Conservation (phyloP, 2,329 filamentous ascomycete species). For the Neonectria coccinea region DNA sequence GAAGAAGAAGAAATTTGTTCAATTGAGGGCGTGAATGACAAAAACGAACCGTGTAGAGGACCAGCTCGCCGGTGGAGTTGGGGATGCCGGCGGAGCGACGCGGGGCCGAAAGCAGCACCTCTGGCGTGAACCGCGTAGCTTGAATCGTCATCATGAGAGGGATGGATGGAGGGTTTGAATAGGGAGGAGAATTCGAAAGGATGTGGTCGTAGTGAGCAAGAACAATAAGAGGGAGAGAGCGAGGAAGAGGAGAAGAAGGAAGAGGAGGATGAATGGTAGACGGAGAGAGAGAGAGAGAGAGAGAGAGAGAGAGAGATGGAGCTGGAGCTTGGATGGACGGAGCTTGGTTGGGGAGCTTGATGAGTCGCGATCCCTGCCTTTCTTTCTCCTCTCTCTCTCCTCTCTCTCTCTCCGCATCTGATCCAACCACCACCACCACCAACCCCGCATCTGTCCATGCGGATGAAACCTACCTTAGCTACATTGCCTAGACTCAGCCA, state of each 20-base stretch:
- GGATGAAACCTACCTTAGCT: background rate
- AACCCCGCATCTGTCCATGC: background rate
- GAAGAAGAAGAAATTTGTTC: background rate
- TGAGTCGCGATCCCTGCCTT: constrained; percentile 6
- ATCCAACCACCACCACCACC: background rate
- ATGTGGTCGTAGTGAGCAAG: background rate
- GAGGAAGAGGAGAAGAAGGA: background rate
- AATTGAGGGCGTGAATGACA: constrained; percentile 32
- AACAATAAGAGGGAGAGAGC: background rate
- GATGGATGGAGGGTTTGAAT: background rate
- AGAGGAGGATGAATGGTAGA: background rate
- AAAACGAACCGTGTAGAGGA: constrained; percentile 70
- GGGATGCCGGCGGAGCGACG: constrained; percentile 77
- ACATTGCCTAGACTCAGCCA: too few relatives aligned
- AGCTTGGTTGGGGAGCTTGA: background rate
- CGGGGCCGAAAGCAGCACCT: constrained; percentile 81
- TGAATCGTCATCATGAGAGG: constrained; percentile 72
- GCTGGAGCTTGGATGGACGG: background rate
- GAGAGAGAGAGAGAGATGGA: background rate
- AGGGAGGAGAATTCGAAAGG: background rate
- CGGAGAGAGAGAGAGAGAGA: background rate
- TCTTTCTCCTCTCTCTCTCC: background rate
- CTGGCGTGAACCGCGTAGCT: constrained; percentile 78
- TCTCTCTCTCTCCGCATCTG: background rate
- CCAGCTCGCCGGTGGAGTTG: constrained; percentile 73